phyloP scores from a whole-genome alignment of 805 yeast species.

The Wickerhamiella musiphila region DNA sequence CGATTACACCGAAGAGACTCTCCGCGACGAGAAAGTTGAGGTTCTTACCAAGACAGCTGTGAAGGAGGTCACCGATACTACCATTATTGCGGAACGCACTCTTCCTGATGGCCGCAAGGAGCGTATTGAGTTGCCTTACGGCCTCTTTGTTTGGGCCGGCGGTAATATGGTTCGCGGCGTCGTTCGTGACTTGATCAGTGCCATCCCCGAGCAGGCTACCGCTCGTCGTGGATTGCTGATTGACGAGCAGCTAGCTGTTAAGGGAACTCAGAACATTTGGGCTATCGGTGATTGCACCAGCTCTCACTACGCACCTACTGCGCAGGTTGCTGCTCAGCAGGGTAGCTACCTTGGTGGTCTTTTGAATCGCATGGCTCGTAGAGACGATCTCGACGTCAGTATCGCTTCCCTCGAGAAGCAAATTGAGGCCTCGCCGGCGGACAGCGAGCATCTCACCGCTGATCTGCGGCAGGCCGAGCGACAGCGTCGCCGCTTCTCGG shows the following conservation, averaged over 20 bases:
- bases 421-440: slow-evolving; percentile 7
- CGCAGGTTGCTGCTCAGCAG: slow-evolving; percentile 93
- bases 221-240: slow-evolving; percentile 80
- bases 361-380: slow-evolving; percentile 35
- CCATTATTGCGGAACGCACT: slow-evolving; percentile 54
- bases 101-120: slow-evolving; percentile 48
- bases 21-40: slow-evolving; percentile 49
- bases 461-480: slow-evolving; percentile 14
- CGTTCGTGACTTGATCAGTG: slow-evolving; percentile 44
- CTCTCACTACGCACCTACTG: slow-evolving; percentile 85
- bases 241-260: slow-evolving; percentile 63
- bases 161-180: slow-evolving; percentile 84
- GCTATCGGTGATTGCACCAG: slow-evolving; percentile 91
- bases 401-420: slow-evolving; percentile 24
- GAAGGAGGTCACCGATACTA: slow-evolving; percentile 57
- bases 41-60: slow-evolving; percentile 77
- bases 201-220: slow-evolving; percentile 47
- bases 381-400: slow-evolving; percentile 22
- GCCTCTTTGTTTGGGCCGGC: slow-evolving; percentile 92
- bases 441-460: slow-evolving; percentile 4
- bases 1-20: slow-evolving; percentile 62
- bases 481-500: slow-evolving; percentile 22
- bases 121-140: slow-evolving; percentile 59
- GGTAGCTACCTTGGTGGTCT: slow-evolving; percentile 65
- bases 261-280: slow-evolving; percentile 68